Evolutionary conservation across 805 yeast genomes (phyloP), one percentile per base, ranked within the genome.

Genomic region (Metschnikowia cerradonensis): DNA sequence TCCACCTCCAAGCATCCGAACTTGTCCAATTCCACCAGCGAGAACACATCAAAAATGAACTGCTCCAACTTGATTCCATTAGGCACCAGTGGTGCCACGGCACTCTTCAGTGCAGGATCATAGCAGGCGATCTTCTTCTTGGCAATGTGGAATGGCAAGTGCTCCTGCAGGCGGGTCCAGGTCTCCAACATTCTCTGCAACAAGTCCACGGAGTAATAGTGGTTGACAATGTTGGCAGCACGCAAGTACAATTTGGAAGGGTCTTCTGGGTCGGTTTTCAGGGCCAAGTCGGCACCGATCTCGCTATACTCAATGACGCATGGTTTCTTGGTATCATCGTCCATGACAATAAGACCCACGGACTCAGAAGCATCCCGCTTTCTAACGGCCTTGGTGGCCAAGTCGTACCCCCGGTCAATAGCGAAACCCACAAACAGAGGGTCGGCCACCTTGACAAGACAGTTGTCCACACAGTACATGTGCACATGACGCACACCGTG

Each of bases 221-320:
- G 99, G 67, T 94, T 94, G 49, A 94, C 99, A 56, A 94, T 94
- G 69, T 94, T 94, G 23, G 97, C 99, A 3, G 98, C 97, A 59
- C 98, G 80, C 59, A 90, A 79, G 56, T 79, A 79, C 52, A 94
- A 76, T 53, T 84, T 73, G 43, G 60, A 46, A 6, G 58, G 32
- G 15, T 84, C 86, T 23, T 76, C 66, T 1, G 78, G 77, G 55
- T 86, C 94, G 26, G 69, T 70, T 53, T 81, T 83, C 60, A 81
- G 81, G 20, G 92, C 85, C 61, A 91, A 76, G 57, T 86, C 91
- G 32, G 72, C 63, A 7, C 90, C 77, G 54, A 94, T 90, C 70
- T 94, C 99, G 37, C 95, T 86, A 71, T 94, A 94, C 68, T 94
- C 99, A 60, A 94, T 88, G 41, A 94, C 99, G 52, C 92, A 86